Base-by-base conservation (phyloP, 257 asterid genomes). In the Voacanga thouarsii region DNA sequence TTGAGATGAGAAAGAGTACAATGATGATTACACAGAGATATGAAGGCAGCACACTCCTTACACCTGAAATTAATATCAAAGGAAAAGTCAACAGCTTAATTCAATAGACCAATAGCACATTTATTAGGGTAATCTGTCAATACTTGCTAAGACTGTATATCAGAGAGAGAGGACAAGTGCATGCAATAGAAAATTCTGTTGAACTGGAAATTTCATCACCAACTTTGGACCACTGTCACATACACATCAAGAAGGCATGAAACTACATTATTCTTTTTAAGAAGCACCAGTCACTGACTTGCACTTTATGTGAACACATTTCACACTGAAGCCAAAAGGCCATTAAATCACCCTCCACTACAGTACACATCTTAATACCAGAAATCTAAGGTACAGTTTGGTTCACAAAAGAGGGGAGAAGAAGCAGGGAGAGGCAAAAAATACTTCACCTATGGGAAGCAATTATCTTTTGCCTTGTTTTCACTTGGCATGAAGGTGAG, bases 51-150 rank as follows among this genome's bases (percentile, higher is more conserved):
- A 41, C 60, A 45, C 69, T 21, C 83, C 76, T 43, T 3, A 56
- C 44, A 49, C 75, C 83, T 75, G 73, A 71, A 75, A 67, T 67
- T 43, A 24, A 67, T 18, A 75, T 41, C 43, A 49, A 28, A 61
- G n/a, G 24, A 45, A 73, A 76, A 53, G 11, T 16, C 51, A 73
- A 74, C 39, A 24, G 30, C 44, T 78, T 60, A n/a, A 71, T 28
- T 47, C 18, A 60, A 57, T 44, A n/a, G 59, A 39, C 21, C 19
- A 43, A 43, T 6, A 68, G 33, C 30, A 68, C 73, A 67, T 68
- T 68, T 21, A 21, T 68, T 41, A 33, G 23, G 24, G 53, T 39
- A 39, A 68, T 41, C 72, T 37, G 19, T 3, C 15, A 3, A 24
- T 33, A 45, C 7, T 33, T 33, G 37, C 37, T 1, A 33, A 33